Conservation (phyloP, 257 asterid species). For the Thymus quinquecostatus region DNA sequence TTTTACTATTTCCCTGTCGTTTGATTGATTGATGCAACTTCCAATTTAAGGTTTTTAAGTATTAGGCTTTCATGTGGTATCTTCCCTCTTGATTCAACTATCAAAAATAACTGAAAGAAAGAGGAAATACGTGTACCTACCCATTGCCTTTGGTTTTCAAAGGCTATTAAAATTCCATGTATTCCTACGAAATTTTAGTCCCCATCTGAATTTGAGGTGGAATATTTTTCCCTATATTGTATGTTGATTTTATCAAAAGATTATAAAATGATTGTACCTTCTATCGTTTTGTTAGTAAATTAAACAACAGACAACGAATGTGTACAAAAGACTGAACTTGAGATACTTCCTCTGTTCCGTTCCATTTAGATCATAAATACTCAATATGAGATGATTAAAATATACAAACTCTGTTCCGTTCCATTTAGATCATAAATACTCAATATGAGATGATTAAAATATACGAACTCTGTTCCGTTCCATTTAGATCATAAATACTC, state of each 20-base stretch:
- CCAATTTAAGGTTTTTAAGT: not conserved
- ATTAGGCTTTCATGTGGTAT: not conserved
- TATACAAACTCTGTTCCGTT: too few species aligned
- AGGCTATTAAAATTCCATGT: constrained; percentile 9
- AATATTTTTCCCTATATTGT: not conserved
- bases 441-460: too few species aligned
- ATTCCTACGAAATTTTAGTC: constrained; percentile 19
- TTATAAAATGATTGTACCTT: not conserved
- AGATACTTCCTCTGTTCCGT: too few species aligned
- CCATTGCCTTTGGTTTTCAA: not conserved
- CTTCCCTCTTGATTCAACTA: not conserved
- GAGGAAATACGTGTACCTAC: not conserved
- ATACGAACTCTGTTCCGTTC: too few species aligned
- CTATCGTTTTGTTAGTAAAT: not conserved
- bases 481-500: too few species aligned
- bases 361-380: too few species aligned
- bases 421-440: too few species aligned
- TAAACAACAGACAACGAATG: not conserved
- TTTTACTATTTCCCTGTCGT: not conserved
- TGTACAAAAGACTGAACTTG: not conserved
- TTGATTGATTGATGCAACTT: not conserved
- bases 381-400: too few species aligned
- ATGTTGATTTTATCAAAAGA: not conserved
- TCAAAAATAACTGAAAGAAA: not conserved
- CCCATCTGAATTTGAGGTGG: not conserved